Evolutionary conservation across 2,329 filamentous ascomycete species (phyloP), one percentile per base, ranked within the genome.

Genomic region (Epichloe amarillans): DNA sequence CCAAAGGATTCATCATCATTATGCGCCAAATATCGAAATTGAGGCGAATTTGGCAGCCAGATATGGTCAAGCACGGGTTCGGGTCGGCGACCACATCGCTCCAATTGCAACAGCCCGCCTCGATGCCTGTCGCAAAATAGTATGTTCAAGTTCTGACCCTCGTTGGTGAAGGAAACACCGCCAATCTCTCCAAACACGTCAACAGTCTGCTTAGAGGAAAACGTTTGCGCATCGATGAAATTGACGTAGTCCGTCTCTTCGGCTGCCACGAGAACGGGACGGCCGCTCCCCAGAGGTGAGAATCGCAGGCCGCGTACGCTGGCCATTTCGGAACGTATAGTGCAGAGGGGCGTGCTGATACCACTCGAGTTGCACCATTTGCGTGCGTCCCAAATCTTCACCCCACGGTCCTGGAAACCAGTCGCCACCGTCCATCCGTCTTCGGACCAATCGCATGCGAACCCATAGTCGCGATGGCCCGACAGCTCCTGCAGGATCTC

Each of bases 391-490:
- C 84, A 90, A 46, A 91, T 79, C 55, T 82, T 80, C 56, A 90
- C 74, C 30, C 74, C 76, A 62, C 76, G 83, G 64, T 91, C 86
- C 64, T 91, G 86, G 54, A 83, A 84, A 21, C 82, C 86, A 0
- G 86, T 90, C 12, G 86, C 86, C 19, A 90, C 75, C 12, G 82
- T 83, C 69, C 82, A 81, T 35, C 85, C 86, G 61, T 90, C 83
- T 49, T 84, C 80, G 17, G 85, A 83, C 86, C 86, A 91, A 56
- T 84, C 86, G 59, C 84, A 88, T 2, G 86, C 80, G 59, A 90
- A 91, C 2, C 81, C 84, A 57, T 76, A 85, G 60, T 89, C 85
- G 14, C 71, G 72, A 60, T 88, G 84, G 2, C 83, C 82, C 4
- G 69, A 65, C 2, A 90, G 74, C 26, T 69, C 66, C 56, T 83